These are phyloP conservation scores for Silene uniflora DNA, from an alignment of 148 eudicot genomes.

Conservation along the genomic window DNA sequence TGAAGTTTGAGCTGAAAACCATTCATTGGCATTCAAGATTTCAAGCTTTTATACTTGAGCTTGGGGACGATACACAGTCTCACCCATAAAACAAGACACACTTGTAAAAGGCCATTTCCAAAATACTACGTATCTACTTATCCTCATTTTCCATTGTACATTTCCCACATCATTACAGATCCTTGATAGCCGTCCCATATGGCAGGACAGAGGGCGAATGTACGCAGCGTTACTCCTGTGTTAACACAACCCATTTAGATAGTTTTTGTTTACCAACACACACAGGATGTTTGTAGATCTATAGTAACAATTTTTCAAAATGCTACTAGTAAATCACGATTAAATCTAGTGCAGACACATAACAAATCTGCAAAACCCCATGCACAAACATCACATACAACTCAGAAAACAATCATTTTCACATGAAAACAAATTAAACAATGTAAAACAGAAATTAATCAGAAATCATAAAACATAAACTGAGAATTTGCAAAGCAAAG, in stretches of 20 bases:
- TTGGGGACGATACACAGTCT: background rate
- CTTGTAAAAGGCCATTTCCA: background rate
- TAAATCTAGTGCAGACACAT: slow-evolving; percentile 1
- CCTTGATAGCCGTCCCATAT: too few relatives aligned
- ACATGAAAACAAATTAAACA: background rate
- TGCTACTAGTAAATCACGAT: background rate
- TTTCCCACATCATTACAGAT: too few relatives aligned
- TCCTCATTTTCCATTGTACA: too few relatives aligned
- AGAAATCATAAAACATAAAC: background rate
- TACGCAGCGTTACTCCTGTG: too few relatives aligned
- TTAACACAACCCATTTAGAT: too few relatives aligned
- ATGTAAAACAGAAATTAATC: background rate
- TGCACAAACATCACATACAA: background rate
- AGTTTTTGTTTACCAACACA: background rate
- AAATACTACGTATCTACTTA: too few relatives aligned
- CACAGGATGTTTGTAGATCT: background rate
- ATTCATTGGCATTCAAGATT: background rate
- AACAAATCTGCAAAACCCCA: background rate
- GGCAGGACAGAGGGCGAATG: background rate
- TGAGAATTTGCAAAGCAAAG: background rate
- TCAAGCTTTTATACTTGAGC: background rate
- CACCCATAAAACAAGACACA: background rate
- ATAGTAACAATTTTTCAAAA: background rate
- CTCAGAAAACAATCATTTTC: background rate
- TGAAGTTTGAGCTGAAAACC: background rate